A percentile compares a stretch with the other conserved stretches of the same genome.
phyloP scores from a whole-genome alignment of 2,329 filamentous ascomycete genomes.

The Aspergillus glaucus region DNA sequence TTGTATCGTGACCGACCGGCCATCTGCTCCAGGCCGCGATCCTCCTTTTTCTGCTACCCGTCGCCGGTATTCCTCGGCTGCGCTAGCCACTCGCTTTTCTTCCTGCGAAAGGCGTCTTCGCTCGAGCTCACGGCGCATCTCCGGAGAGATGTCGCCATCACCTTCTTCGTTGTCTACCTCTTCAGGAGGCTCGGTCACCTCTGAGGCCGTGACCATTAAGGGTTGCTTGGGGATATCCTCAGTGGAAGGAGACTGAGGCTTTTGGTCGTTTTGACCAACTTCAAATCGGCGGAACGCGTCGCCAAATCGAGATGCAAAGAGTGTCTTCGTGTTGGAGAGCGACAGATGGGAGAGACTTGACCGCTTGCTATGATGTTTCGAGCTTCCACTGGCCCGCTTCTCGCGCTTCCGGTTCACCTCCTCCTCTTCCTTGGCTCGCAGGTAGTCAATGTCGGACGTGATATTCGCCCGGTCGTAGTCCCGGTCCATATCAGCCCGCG shows the following conservation, averaged over 20 bases:
- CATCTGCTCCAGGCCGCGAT: slow-evolving; percentile 41
- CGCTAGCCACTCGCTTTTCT: slow-evolving; percentile 81
- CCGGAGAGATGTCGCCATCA: slow-evolving; percentile 68
- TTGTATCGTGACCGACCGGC: slow-evolving; percentile 77
- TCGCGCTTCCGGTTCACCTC: slow-evolving; percentile 54
- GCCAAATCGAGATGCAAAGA: slow-evolving; percentile 82
- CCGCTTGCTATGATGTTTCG: slow-evolving; percentile 59
- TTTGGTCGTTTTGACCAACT: slow-evolving; percentile 39
- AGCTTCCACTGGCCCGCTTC: slow-evolving; percentile 50
- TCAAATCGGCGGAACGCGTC: slow-evolving; percentile 94
- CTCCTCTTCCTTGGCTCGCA: slow-evolving; percentile 66
- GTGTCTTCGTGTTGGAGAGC: slow-evolving; percentile 67
- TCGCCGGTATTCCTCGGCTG: slow-evolving; percentile 79
- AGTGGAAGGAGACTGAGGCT: slow-evolving; percentile 33
- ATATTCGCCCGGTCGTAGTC: slow-evolving; percentile 50
- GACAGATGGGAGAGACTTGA: slow-evolving; percentile 64
- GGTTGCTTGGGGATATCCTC: slow-evolving; percentile 43
- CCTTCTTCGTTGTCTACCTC: slow-evolving; percentile 63
- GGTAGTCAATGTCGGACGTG: slow-evolving; percentile 73
- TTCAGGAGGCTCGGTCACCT: slow-evolving; percentile 61
- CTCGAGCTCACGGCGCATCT: slow-evolving; percentile 86
- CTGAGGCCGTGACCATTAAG: slow-evolving; percentile 70
- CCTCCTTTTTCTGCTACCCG: slow-evolving; percentile 60
- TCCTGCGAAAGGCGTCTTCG: slow-evolving; percentile 74
- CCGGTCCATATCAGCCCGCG: slow-evolving; percentile 30